Evolutionary conservation across 805 yeast genomes (phyloP).

Genomic region (Isabelozyma rhagii): DNA sequence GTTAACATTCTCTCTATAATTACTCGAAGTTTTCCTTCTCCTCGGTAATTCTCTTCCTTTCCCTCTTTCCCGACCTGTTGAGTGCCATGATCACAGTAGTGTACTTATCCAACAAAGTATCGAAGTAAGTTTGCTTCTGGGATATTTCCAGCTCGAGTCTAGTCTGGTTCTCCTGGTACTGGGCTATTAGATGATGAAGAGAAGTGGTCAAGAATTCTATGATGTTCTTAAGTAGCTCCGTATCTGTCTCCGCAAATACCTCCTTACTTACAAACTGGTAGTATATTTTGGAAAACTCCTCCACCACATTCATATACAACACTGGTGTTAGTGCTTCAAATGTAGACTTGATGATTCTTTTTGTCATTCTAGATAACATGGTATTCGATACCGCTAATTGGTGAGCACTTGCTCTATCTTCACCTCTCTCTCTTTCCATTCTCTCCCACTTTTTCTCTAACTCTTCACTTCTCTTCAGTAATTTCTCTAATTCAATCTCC

Average conservation of each 20-base stretch:
- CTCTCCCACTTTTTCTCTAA: not conserved
- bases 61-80: not conserved
- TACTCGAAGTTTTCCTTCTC: not conserved
- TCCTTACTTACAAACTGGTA: not conserved
- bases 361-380: not conserved
- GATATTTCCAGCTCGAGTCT: not conserved
- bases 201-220: not conserved
- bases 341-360: not conserved
- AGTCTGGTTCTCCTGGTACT: not conserved
- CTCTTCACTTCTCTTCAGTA: not conserved
- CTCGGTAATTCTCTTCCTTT: not conserved
- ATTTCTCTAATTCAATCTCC: not conserved
- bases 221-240: not conserved
- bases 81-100: not conserved
- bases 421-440: not conserved
- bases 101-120: not conserved
- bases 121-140: not conserved
- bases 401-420: not conserved
- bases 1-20: not conserved
- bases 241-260: not conserved
- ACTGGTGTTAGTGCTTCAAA: not conserved
- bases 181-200: not conserved
- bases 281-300: not conserved
- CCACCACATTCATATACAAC: not conserved
- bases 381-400: not conserved